Evolutionary conservation across 306 rosid species (phyloP), one percentile per base, ranked within the genome.

Genomic region (Boehmeria nivea): DNA sequence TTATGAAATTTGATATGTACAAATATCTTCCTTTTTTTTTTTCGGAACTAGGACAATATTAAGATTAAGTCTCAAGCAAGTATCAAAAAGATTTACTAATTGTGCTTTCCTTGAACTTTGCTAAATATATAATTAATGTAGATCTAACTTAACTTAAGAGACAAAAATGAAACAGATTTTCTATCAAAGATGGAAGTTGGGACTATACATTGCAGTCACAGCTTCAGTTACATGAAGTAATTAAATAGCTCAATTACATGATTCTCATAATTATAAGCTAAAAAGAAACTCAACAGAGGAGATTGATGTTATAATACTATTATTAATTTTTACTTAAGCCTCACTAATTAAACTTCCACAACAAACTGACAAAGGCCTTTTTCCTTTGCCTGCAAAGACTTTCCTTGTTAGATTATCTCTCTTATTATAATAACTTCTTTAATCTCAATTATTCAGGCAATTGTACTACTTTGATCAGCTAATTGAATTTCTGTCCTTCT

Each of bases 401-500:
- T 12, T 12, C n/a, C 19, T 40, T 15, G 13, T 15, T 40, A 40
- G 44, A 40, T 15, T 33, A 33, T 33, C 7, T 11, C 38, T 33
- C 37, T 24, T 27, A 25, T 15, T 27, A n/a, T n/a, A n/a, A n/a
- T n/a, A n/a, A 7, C 57, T 54, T 54, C 6, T 18, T 54, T 18
- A 21, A 8, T 18, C 20, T 0, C 14, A 16, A 24, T 16, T 9
- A 59, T n/a, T n/a, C n/a, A n/a, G n/a, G n/a, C n/a, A 50, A 4
- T 4, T 12, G 16, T n/a, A 43, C 59, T 61, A 64, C 76, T 72
- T 75, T 19, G 83, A 83, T 73, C 78, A n/a, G n/a, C n/a, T n/a
- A n/a, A n/a, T 71, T 26, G 80, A 80, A 57, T 48, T 78, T 66
- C 61, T 83, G 16, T 83, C 80, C 64, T 73, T 75, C 54, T 86